Percentiles rank a stretch among this genome's conserved stretches.
Conservation (phyloP, 306 rosid genomes). For the Quercus robur region DNA sequence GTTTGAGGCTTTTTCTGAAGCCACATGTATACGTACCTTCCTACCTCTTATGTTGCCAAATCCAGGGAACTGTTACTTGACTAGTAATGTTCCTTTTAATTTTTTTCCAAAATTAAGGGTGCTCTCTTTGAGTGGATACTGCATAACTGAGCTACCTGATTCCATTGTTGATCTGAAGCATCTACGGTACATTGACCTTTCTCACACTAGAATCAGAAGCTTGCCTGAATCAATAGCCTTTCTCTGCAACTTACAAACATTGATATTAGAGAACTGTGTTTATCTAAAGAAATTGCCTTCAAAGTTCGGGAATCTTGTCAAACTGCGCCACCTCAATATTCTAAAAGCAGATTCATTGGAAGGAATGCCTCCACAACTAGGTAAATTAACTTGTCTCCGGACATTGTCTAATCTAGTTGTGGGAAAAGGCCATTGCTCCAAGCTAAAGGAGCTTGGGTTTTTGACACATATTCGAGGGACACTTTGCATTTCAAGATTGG, state of each 20-base stretch:
- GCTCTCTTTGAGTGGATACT: too few species aligned
- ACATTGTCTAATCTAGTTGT: background rate
- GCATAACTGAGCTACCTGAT: background rate
- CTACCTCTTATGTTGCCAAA: slow-evolving; percentile 13
- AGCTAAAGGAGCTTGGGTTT: background rate
- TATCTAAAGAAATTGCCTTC: background rate
- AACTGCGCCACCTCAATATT: slow-evolving; percentile 1
- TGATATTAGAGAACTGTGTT: background rate
- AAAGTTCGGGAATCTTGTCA: background rate
- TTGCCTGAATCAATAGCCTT: slow-evolving; percentile 1
- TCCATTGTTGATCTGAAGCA: background rate
- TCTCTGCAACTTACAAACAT: slow-evolving; percentile 1
- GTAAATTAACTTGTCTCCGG: background rate
- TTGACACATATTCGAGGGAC: background rate
- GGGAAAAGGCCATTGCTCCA: background rate
- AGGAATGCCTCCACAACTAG: background rate
- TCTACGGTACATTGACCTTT: slow-evolving; percentile 15
- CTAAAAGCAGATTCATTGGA: background rate
- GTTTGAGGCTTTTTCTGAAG: background rate
- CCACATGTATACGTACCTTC: background rate
- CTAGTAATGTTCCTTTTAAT: background rate
- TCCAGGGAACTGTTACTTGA: background rate
- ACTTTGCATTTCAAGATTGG: slow-evolving; percentile 1
- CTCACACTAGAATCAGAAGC: background rate
- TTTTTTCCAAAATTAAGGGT: background rate